Evolutionary conservation across 2,329 filamentous ascomycete genomes (phyloP).

Genomic region (Aspergillus felis): DNA sequence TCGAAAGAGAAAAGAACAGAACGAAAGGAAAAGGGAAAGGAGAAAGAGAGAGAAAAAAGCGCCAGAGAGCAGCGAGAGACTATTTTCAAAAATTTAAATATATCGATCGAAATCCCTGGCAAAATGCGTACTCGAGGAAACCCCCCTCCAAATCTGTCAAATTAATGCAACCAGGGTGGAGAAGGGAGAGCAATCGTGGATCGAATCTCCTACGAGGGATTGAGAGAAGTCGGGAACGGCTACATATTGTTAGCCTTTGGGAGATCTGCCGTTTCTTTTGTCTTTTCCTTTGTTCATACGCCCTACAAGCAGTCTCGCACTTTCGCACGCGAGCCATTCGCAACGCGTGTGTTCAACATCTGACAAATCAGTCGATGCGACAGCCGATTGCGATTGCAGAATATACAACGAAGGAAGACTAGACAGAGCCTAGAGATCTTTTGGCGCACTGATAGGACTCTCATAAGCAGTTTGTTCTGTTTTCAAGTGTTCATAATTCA

Average conservation of each 20-base stretch:
- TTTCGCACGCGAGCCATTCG: background rate
- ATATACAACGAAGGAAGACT: background rate
- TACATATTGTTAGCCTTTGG: slow-evolving; percentile 6
- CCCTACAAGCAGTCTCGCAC: background rate
- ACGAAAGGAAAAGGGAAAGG: slow-evolving; percentile 5
- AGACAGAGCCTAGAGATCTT: background rate
- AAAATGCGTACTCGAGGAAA: slow-evolving; percentile 12
- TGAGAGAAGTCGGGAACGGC: slow-evolving; percentile 1
- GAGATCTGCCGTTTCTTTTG: slow-evolving; percentile 2
- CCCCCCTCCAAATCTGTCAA: slow-evolving; percentile 15
- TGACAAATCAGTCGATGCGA: background rate
- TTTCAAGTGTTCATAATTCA: slow-evolving; percentile 4
- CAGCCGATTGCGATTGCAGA: background rate
- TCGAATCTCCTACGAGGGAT: slow-evolving; percentile 16
- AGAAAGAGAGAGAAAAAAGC: slow-evolving; percentile 7
- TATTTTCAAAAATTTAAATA: background rate
- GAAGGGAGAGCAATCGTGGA: slow-evolving; percentile 18
- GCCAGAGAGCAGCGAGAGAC: background rate
- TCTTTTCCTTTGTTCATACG: background rate
- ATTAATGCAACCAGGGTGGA: slow-evolving; percentile 22
- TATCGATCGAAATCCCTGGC: slow-evolving; percentile 10
- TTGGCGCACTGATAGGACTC: background rate
- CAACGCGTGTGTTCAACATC: background rate
- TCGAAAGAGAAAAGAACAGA: background rate
- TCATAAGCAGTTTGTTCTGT: slow-evolving; percentile 1